A percentile compares a stretch with the other conserved stretches of the same genome.
phyloP scores from a whole-genome alignment of 768 basidiomycete species.

The Auriscalpium microsporum region DNA sequence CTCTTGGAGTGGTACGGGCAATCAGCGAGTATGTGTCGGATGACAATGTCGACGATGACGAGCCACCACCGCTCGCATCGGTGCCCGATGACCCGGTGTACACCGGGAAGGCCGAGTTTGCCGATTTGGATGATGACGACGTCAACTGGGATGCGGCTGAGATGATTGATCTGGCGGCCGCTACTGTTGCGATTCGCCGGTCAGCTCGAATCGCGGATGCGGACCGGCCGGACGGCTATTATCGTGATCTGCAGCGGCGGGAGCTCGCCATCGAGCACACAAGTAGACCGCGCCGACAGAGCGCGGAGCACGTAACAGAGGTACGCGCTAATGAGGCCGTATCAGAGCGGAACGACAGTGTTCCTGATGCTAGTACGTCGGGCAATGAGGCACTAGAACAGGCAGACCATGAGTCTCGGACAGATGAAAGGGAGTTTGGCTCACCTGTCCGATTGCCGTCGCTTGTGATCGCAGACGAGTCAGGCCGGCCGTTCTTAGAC shows the following conservation, averaged over 20 bases:
- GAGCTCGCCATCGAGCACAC: background rate
- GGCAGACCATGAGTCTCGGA: too few species aligned
- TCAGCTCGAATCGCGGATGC: background rate
- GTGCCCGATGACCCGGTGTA: background rate
- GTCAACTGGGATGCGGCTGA: too few species aligned
- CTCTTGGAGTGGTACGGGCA: slow-evolving; percentile 15
- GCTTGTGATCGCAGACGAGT: background rate
- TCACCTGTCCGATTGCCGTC: background rate
- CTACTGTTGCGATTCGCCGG: background rate
- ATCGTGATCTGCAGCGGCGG: background rate
- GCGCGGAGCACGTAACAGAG: too few species aligned
- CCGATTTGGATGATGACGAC: too few species aligned
- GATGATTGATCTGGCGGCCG: too few species aligned
- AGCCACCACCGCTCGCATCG: background rate
- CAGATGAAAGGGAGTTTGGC: background rate
- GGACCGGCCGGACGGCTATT: background rate
- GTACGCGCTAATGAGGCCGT: too few species aligned
- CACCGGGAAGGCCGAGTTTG: background rate
- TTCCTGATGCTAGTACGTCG: too few species aligned
- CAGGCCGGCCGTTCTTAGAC: background rate
- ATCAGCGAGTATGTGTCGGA: slow-evolving; percentile 13
- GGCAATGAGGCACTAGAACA: too few species aligned
- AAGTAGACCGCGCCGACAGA: too few species aligned
- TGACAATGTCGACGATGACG: slow-evolving; percentile 2
- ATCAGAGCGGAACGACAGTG: too few species aligned